These are phyloP conservation scores for Sambucus nigra DNA, from an alignment of 129 eudicot genomes.

Conservation along the genomic window DNA sequence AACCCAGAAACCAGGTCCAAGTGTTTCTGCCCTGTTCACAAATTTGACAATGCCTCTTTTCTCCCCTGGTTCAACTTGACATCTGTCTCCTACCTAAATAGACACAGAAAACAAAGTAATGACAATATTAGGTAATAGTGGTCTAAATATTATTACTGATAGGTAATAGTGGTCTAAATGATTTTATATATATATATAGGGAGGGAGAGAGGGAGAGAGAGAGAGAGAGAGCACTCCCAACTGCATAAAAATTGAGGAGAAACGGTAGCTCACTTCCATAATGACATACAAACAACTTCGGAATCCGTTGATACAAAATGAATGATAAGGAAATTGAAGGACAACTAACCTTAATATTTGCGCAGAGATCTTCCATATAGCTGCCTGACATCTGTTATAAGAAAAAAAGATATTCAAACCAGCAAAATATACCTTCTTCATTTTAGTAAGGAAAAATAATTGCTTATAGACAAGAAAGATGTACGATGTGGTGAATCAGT, in stretches of 20 bases:
- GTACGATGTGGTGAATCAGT: too few relatives aligned
- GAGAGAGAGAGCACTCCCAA: background rate
- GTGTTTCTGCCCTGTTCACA: conserved; percentile 73
- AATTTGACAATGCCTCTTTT: conserved; percentile 81
- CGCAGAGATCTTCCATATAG: conserved; percentile 69
- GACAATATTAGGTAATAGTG: background rate
- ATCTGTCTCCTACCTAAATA: conserved; percentile 81
- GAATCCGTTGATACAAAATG: background rate
- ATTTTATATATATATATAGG: background rate
- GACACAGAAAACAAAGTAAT: conserved; percentile 3
- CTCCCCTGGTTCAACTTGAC: conserved; percentile 94
- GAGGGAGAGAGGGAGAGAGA: background rate
- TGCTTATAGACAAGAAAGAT: background rate
- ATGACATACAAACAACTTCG: background rate
- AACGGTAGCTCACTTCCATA: background rate
- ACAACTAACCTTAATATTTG: conserved; percentile 63
- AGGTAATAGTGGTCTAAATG: background rate
- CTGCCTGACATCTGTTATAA: conserved; percentile 49
- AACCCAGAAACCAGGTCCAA: conserved; percentile 90
- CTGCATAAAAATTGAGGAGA: background rate
- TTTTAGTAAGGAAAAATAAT: background rate
- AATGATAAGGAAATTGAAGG: background rate
- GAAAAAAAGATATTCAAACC: conserved; percentile 5
- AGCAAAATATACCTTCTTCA: background rate
- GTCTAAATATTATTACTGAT: background rate